Base-by-base conservation (phyloP, 495 filamentous ascomycete genomes). In the Podospora pseudopauciseta region DNA sequence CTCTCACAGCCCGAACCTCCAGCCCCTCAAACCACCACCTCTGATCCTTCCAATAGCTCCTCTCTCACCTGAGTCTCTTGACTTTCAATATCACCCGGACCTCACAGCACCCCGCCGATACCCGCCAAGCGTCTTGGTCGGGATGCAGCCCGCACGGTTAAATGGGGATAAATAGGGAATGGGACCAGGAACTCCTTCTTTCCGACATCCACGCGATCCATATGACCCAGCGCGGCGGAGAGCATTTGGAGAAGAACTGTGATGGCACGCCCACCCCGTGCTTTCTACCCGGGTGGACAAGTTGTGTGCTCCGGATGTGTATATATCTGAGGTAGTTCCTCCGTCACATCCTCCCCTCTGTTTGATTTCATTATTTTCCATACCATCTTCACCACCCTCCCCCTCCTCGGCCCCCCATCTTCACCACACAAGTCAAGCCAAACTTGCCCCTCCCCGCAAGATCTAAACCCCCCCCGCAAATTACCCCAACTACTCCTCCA, bases 91-190 rank as follows among this genome's bases (percentile, higher is more conserved):
- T 49, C 39, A 49, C 9, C 39, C 39, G 23, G 23, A 23, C 0
- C 55, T 58, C n/a, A 2, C n/a, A 58, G n/a, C 55, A 58, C 55
- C 23, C n/a, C 55, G 23, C 23, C 55, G 55, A 58, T 23, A 26
- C 55, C 39, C 70, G 72, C 68, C 70, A 65, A 72, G 60, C 57
- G 60, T 30, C 18, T 23, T 39, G 65, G n/a, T 54, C 68, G 71
- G 73, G 64, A 67, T 62, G 63, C 57, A 65, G 64, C 72, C 72
- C 68, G 61, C 61, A 70, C 80, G 80, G 80, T 74, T 82, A 82
- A 82, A 82, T 82, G 75, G 76, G 80, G 80, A 76, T 82, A 82
- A 82, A 82, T 80, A 65, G 71, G 44, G 70, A 69, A 76, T 71
- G 72, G 65, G 63, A 65, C 67, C 68, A 65, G 61, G 56, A 23